A percentile compares a stretch with the other conserved stretches of the same genome.
phyloP scores from a whole-genome alignment of 1,284 basidiomycete species.

The Ustilago tritici region DNA sequence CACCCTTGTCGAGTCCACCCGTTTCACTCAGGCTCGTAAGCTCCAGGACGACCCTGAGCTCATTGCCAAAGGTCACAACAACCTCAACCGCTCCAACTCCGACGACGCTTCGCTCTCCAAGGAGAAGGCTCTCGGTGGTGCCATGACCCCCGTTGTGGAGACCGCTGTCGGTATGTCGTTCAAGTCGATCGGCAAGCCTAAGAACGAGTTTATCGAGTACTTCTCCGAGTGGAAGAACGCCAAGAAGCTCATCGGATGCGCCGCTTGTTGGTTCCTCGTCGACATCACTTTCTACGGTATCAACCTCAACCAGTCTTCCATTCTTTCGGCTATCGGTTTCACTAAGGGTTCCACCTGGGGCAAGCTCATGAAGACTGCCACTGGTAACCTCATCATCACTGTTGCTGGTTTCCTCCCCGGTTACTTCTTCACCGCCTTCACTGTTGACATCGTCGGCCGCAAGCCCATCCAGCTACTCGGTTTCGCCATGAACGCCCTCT shows the following conservation, averaged over 20 bases:
- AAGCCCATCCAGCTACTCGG: slow-evolving; percentile 69
- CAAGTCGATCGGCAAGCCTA: slow-evolving; percentile 55
- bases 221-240: slow-evolving; percentile 63
- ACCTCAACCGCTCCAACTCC: slow-evolving; percentile 68
- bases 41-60: slow-evolving; percentile 84
- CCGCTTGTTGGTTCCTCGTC: slow-evolving; percentile 67
- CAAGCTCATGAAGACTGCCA: slow-evolving; percentile 74
- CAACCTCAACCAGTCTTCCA: slow-evolving; percentile 82
- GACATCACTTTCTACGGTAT: slow-evolving; percentile 84
- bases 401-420: slow-evolving; percentile 66
- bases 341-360: slow-evolving; percentile 68
- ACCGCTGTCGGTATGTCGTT: slow-evolving; percentile 61
- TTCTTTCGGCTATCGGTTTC: slow-evolving; percentile 77
- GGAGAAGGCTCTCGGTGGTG: slow-evolving; percentile 51
- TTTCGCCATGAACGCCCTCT: slow-evolving; percentile 66
- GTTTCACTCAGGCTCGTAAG: slow-evolving; percentile 83
- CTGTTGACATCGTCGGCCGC: slow-evolving; percentile 65
- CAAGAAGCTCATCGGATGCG: slow-evolving; percentile 61
- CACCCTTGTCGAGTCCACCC: slow-evolving; percentile 73
- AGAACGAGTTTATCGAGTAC: slow-evolving; percentile 56
- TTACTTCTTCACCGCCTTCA: slow-evolving; percentile 66
- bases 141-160: slow-evolving; percentile 46
- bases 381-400: slow-evolving; percentile 69
- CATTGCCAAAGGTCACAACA: slow-evolving; percentile 75
- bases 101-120: slow-evolving; percentile 53